Base-by-base conservation (phyloP, 2,329 filamentous ascomycete species). In the Epichloe sp. region DNA sequence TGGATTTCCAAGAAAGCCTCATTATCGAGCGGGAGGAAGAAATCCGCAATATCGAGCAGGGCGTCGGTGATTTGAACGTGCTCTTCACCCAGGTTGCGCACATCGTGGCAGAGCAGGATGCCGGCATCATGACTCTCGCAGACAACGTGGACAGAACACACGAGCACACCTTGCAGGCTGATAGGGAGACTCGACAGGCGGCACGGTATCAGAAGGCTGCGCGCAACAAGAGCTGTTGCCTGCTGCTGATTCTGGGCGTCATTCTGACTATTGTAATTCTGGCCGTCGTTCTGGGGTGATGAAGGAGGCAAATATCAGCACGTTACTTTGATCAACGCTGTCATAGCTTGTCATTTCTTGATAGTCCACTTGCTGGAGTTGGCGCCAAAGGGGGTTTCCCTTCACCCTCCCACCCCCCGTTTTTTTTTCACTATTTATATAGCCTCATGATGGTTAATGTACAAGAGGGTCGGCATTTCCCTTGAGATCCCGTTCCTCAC, bases 1-100 rank as follows among this genome's bases (percentile, higher is more conserved):
- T 98, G 43, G 91, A 98, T 65, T 98, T 96, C 71, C 93, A 98
- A 64, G 93, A 98, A 59, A 83, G 86, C 15, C 75, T 98, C 53
- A 98, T 98, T 63, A 84, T 94, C 54, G 91, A 98, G 74, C 89
- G 94, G 50, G 93, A 98, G 68, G 83, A 88, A 52, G 93, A 98
- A 72, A 98, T 98, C 58, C 84, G 90, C 55, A 94, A 95, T 65
- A 98, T 98, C 61, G 93, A 97, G 71, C 90, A 96, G 68, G 89
- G 87, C 51, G 93, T 98, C 6, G 86, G 86, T 51, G 93, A 98
- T 62, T 73, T 98, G 55, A 98, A 98, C 62, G 93, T 97, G 63
- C 77, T 98, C 43, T 98, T 98, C 75, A 79, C 90, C 56, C 91
- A 98, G 71, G 89, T 98, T n/a, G 93, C 91, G 45, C 89, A 95